phyloP scores from a whole-genome alignment of 768 basidiomycete species.

The Termitomyces eurrhizus region DNA sequence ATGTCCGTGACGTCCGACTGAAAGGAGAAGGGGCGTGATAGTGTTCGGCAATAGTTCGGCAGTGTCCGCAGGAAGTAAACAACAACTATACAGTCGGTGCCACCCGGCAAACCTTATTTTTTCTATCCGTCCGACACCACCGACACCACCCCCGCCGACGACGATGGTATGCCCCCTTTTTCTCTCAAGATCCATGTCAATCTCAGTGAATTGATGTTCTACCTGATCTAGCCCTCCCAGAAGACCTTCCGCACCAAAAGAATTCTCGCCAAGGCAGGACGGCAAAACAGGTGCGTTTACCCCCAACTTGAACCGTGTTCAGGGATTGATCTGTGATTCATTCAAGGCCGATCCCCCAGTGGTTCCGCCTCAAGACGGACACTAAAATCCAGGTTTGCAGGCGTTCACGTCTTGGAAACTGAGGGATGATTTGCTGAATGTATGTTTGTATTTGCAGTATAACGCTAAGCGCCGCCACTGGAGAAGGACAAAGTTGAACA shows the following conservation, averaged over 20 bases:
- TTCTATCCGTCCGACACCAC: slow-evolving; percentile 23
- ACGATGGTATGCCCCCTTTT: slow-evolving; percentile 42
- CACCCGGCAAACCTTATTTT: slow-evolving; percentile 30
- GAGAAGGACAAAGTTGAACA: slow-evolving; percentile 98
- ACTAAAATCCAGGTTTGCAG: slow-evolving; percentile 83
- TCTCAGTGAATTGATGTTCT: slow-evolving; percentile 8
- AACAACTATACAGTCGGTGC: slow-evolving; percentile 32
- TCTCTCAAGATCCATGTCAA: not conserved
- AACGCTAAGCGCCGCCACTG: slow-evolving; percentile 98
- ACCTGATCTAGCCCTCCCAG: slow-evolving; percentile 83
- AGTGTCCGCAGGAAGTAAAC: slow-evolving; percentile 7
- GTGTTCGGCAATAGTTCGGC: slow-evolving; percentile 7
- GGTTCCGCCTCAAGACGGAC: slow-evolving; percentile 97
- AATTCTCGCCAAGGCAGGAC: slow-evolving; percentile 91
- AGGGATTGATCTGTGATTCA: not conserved
- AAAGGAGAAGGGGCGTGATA: no score
- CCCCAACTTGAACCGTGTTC: not conserved
- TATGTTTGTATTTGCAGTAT: slow-evolving; percentile 45
- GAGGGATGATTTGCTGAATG: slow-evolving; percentile 1
- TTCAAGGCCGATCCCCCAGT: slow-evolving; percentile 91
- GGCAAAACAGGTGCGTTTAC: slow-evolving; percentile 84
- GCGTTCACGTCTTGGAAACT: not conserved
- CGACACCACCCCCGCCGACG: slow-evolving; percentile 32
- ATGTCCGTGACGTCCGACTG: no score
- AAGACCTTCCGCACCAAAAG: slow-evolving; percentile 98